Percentiles rank a stretch among this genome's conserved stretches.
phyloP scores from a whole-genome alignment of 2,329 filamentous ascomycete species.

The Phyllachora maydis region DNA sequence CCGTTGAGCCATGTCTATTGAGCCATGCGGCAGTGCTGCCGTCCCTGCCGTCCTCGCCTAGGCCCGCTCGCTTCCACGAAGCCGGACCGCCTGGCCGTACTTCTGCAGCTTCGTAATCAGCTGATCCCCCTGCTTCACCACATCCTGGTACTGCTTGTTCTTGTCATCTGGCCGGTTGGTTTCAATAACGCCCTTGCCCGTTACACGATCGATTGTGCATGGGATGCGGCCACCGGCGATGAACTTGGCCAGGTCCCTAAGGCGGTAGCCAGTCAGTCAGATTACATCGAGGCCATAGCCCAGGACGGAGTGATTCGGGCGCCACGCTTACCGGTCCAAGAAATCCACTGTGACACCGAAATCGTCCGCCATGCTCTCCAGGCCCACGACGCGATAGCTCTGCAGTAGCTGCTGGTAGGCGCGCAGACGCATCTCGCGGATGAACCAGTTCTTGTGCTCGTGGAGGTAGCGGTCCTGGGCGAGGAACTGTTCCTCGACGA shows the following conservation, averaged over 20 bases:
- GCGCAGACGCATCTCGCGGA: slow-evolving; percentile 91
- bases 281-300: background rate
- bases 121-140: slow-evolving; percentile 92
- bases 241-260: slow-evolving; percentile 83
- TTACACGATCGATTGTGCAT: slow-evolving; percentile 93
- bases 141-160: slow-evolving; percentile 98
- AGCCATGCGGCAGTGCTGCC: no score
- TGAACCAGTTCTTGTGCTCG: slow-evolving; percentile 93
- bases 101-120: slow-evolving; percentile 98
- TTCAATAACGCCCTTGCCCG: slow-evolving; percentile 91
- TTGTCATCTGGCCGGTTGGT: slow-evolving; percentile 96
- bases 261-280: slow-evolving; percentile 3
- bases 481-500: slow-evolving; percentile 85
- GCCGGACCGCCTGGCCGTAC: slow-evolving; percentile 87
- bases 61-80: slow-evolving; percentile 85
- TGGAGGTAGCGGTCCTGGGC: slow-evolving; percentile 86
- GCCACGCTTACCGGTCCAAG: slow-evolving; percentile 56
- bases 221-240: slow-evolving; percentile 87
- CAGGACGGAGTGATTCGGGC: no score
- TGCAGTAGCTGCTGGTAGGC: slow-evolving; percentile 95
- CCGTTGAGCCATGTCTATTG: no score
- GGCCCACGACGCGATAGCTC: slow-evolving; percentile 90
- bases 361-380: slow-evolving; percentile 90
- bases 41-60: slow-evolving; percentile 17
- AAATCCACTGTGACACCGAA: slow-evolving; percentile 96